These are phyloP conservation scores for Eucalyptus polybractea DNA, from an alignment of 345 rosid genomes.

Conservation along the genomic window DNA sequence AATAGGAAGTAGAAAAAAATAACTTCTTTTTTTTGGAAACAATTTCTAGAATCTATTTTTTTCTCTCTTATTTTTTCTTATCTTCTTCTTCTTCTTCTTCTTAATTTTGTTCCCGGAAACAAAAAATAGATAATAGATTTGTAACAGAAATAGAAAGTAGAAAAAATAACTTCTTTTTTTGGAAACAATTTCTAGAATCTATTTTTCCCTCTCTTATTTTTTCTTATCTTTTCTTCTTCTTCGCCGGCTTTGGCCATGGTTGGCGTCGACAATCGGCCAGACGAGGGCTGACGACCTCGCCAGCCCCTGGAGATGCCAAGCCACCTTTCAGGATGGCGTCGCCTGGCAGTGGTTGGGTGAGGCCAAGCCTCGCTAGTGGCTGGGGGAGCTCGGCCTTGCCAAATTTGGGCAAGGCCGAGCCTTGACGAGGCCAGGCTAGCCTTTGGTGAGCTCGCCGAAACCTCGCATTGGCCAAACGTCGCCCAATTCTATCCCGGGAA, in stretches of 20 bases:
- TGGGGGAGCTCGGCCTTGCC: too few relatives aligned
- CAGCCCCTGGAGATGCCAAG: accelerated
- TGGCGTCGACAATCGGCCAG: accelerated
- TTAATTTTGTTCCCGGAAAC: accelerated
- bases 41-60: too few relatives aligned
- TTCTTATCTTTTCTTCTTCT: too few relatives aligned
- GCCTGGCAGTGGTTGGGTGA: accelerated
- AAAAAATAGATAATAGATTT: too few relatives aligned
- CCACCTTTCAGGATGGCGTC: accelerated
- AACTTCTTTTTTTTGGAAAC: too few relatives aligned
- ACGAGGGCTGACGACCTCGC: accelerated
- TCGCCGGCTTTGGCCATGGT: accelerated
- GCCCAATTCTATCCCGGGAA: accelerated
- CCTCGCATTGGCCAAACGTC: accelerated
- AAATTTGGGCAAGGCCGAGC: too few relatives aligned
- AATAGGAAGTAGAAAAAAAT: too few relatives aligned
- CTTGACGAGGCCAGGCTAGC: accelerated
- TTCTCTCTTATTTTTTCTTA: too few relatives aligned
- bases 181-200: accelerated
- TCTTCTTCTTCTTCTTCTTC: too few relatives aligned
- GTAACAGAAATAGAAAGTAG: accelerated
- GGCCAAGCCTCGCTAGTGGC: accelerated
- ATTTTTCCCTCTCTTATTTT: too few relatives aligned
- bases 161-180: too few relatives aligned
- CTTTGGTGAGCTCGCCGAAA: too few relatives aligned